phyloP scores from a whole-genome alignment of 352 stramenopile genomes.

The Phytophthora europaea region DNA sequence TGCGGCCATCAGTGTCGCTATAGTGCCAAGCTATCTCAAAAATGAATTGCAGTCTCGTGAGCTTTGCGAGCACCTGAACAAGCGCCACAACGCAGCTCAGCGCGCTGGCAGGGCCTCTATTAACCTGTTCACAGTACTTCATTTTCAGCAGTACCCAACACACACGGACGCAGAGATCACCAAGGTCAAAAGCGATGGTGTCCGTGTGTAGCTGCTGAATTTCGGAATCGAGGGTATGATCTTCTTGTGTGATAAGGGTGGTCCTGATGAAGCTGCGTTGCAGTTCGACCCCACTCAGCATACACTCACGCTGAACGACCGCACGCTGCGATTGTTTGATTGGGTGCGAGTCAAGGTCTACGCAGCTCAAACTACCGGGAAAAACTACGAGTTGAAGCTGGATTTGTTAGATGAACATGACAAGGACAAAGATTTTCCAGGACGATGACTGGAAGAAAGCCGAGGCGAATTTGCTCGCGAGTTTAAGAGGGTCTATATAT shows the following conservation, averaged over 20 bases:
- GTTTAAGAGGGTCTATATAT: too few relatives aligned
- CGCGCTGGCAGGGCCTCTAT: constrained; percentile 95
- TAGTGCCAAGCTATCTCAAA: constrained; percentile 93
- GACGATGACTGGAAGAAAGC: neutral
- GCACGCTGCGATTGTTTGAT: constrained; percentile 69
- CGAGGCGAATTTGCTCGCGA: neutral
- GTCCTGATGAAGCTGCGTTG: constrained; percentile 37
- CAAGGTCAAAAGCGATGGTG: constrained; percentile 91
- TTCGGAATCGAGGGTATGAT: constrained; percentile 98
- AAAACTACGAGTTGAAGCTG: constrained; percentile 76
- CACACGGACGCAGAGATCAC: constrained; percentile 92
- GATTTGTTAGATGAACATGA: constrained; percentile 37
- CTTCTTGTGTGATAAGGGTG: constrained; percentile 76
- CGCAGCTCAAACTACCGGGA: constrained; percentile 35
- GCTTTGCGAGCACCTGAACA: constrained; percentile 97
- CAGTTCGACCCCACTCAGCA: constrained; percentile 53
- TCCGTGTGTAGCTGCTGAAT: constrained; percentile 95
- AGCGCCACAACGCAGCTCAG: constrained; percentile 94
- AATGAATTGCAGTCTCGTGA: constrained; percentile 92
- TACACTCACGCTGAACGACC: constrained; percentile 53
- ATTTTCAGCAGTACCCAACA: constrained; percentile 91
- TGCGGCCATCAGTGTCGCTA: constrained; percentile 94
- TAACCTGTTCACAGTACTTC: constrained; percentile 96
- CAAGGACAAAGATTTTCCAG: neutral
- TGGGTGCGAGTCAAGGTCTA: constrained; percentile 70